Evolutionary conservation across 257 asterid genomes (phyloP).

Genomic region (Solanum megistacrolobum): DNA sequence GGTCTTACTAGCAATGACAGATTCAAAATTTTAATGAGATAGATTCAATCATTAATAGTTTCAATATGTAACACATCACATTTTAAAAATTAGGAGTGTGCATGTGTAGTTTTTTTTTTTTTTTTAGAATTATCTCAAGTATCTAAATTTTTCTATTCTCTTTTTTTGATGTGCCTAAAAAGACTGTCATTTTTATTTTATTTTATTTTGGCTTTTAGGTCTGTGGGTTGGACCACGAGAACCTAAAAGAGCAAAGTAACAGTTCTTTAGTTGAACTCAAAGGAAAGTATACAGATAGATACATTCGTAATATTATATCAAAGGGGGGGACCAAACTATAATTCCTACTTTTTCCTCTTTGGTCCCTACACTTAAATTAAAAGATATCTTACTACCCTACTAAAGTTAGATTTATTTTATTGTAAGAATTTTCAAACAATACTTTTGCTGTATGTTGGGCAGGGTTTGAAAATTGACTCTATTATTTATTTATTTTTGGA

Average conservation of each 20-base stretch:
- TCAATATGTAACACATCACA: background rate
- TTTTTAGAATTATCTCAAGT: background rate
- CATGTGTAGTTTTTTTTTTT: background rate
- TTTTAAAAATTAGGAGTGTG: background rate
- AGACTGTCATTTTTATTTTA: background rate
- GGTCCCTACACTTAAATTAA: background rate
- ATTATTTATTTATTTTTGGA: background rate
- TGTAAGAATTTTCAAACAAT: background rate
- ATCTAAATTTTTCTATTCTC: background rate
- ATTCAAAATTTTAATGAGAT: background rate
- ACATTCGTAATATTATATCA: background rate
- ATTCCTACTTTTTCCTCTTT: background rate
- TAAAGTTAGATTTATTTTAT: background rate
- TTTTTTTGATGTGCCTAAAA: background rate
- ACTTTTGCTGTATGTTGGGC: background rate
- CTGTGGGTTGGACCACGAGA: background rate
- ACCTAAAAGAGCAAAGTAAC: background rate
- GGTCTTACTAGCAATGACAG: too few species aligned
- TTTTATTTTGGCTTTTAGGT: background rate
- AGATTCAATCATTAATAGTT: background rate
- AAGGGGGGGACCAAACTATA: background rate
- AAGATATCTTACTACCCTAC: background rate
- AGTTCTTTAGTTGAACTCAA: conserved; percentile 1
- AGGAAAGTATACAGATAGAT: background rate
- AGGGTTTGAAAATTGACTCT: background rate